Evolutionary conservation across 2,329 filamentous ascomycete species (phyloP).

Genomic region (Aureobasidium sp.): DNA sequence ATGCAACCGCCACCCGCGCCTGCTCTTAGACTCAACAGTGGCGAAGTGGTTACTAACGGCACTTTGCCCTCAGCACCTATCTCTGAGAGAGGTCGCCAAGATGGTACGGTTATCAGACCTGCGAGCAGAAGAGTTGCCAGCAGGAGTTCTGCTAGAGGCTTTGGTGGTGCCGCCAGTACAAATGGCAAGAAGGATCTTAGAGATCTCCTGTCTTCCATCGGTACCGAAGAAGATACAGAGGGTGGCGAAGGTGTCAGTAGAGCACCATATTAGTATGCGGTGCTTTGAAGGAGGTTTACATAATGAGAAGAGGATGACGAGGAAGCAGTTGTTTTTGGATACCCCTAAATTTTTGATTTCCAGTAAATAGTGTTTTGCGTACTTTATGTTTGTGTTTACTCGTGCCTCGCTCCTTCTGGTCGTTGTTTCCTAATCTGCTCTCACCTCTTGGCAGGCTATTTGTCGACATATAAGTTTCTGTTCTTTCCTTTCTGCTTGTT

Average conservation of each 20-base stretch:
- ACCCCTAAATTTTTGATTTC: not conserved
- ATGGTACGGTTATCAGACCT: not conserved
- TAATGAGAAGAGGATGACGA: not conserved
- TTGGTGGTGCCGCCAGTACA: not conserved
- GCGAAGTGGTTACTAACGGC: conserved; percentile 3
- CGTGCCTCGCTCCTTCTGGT: not conserved
- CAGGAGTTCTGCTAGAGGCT: conserved; percentile 3
- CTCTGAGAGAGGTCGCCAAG: conserved; percentile 1
- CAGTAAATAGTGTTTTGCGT: not conserved
- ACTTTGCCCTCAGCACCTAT: not conserved
- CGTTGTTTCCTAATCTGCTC: not conserved
- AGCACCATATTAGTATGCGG: not conserved
- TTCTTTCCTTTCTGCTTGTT: not conserved
- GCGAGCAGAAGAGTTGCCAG: conserved; percentile 2
- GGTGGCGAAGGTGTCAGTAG: not conserved
- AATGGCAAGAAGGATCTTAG: conserved; percentile 7
- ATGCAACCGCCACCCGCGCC: not conserved
- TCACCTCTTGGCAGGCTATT: not conserved
- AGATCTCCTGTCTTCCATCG: conserved; percentile 5
- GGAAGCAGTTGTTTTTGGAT: not conserved
- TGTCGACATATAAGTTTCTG: not conserved
- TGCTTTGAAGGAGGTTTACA: not conserved
- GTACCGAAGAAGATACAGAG: not conserved
- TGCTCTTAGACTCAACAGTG: conserved; percentile 8
- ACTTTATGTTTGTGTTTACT: not conserved